phyloP scores from a whole-genome alignment of 2,329 filamentous ascomycete species.

The Leptosphaerulina australis region DNA sequence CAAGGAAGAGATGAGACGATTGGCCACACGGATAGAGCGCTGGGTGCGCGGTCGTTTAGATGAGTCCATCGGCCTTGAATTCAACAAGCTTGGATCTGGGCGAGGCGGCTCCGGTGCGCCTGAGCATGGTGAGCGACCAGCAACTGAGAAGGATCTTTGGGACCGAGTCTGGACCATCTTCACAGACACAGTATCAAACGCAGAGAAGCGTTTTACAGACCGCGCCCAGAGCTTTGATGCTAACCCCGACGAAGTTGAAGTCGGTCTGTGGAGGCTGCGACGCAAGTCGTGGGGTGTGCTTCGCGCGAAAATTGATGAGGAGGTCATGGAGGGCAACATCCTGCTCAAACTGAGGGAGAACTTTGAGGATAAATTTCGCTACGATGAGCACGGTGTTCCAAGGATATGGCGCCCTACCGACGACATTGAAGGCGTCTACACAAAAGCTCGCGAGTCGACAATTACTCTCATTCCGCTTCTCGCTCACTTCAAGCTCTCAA shows the following conservation, averaged over 20 bases:
- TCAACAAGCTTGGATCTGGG: slow-evolving; percentile 93
- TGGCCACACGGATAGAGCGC: slow-evolving; percentile 88
- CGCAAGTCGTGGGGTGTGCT: slow-evolving; percentile 95
- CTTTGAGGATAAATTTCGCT: slow-evolving; percentile 99
- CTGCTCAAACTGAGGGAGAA: slow-evolving; percentile 95
- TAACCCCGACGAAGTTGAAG: slow-evolving; percentile 85
- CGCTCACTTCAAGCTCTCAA: slow-evolving; percentile 77
- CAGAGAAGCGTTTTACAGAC: slow-evolving; percentile 83
- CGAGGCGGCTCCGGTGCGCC: slow-evolving; percentile 81
- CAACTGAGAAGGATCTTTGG: slow-evolving; percentile 86
- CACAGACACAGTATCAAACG: slow-evolving; percentile 79
- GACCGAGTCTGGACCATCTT: slow-evolving; percentile 93
- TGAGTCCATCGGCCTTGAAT: slow-evolving; percentile 88
- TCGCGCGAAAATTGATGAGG: slow-evolving; percentile 89
- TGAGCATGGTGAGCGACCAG: slow-evolving; percentile 72
- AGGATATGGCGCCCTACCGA: slow-evolving; percentile 96
- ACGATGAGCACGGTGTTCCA: slow-evolving; percentile 92
- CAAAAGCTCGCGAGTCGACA: slow-evolving; percentile 88
- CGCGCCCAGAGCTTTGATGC: slow-evolving; percentile 93
- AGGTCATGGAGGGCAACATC: slow-evolving; percentile 97
- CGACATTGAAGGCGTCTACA: slow-evolving; percentile 96
- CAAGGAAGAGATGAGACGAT: slow-evolving; percentile 92
- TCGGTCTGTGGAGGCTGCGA: slow-evolving; percentile 89
- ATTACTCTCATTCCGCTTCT: slow-evolving; percentile 88
- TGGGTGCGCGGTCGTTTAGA: slow-evolving; percentile 89